A percentile compares a stretch with the other conserved stretches of the same genome.
Evolutionary conservation across 805 yeast genomes (phyloP).

Genomic region (Metschnikowia similis): DNA sequence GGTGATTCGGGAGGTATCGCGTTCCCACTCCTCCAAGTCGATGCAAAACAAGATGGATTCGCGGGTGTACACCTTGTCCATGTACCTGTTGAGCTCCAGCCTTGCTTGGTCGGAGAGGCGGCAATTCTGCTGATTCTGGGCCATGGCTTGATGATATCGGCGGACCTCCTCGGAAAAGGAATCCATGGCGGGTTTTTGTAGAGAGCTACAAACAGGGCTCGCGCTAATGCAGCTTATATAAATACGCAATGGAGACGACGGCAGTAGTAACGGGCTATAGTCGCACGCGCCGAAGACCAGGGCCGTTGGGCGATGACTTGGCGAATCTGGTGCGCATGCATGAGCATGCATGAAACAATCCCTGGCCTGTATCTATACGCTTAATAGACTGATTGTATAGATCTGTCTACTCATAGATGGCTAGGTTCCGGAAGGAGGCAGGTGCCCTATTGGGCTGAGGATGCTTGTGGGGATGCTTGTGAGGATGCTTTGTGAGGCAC

Average conservation of each 20-base stretch:
- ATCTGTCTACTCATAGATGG: too few species aligned
- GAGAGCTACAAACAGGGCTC: not conserved
- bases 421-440: too few species aligned
- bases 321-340: too few species aligned
- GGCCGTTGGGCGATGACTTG: too few species aligned
- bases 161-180: not conserved
- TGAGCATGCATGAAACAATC: too few species aligned
- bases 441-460: too few species aligned
- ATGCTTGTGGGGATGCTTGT: too few species aligned
- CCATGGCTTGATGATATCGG: not conserved
- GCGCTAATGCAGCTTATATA: not conserved
- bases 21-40: conserved; percentile 25
- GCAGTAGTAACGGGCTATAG: not conserved
- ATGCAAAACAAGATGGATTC: conserved; percentile 17
- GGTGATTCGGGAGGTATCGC: conserved; percentile 13
- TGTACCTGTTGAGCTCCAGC: conserved; percentile 1
- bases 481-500: too few species aligned
- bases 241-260: not conserved
- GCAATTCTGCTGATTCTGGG: not conserved
- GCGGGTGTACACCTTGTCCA: conserved; percentile 19
- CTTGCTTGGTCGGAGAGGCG: not conserved
- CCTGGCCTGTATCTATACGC: too few species aligned
- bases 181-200: not conserved
- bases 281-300: too few species aligned
- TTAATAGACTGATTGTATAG: too few species aligned